These are phyloP conservation scores for Pseudogymnoascus sp. DNA, from an alignment of 2,329 filamentous ascomycete genomes.

Conservation along the genomic window DNA sequence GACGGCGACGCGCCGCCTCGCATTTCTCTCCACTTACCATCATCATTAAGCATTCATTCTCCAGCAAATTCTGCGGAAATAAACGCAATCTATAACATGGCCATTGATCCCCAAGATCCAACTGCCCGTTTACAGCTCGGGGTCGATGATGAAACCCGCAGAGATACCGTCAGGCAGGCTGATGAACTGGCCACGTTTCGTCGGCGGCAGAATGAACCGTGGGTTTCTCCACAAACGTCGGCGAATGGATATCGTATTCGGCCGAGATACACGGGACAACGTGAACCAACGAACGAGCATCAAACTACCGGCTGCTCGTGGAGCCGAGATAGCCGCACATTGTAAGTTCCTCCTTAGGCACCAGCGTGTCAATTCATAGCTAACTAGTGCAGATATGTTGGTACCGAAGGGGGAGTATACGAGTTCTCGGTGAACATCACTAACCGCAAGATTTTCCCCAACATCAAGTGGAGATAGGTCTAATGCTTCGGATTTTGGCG, in stretches of 20 bases:
- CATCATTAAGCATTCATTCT: constrained; percentile 22
- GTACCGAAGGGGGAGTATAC: constrained; percentile 66
- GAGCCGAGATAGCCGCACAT: constrained; percentile 51
- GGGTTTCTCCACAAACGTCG: constrained; percentile 11
- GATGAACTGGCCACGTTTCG: not conserved
- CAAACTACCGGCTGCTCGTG: constrained; percentile 55
- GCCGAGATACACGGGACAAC: constrained; percentile 19
- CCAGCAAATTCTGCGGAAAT: constrained; percentile 33
- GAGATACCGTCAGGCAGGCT: constrained; percentile 22
- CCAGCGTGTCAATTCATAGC: not conserved
- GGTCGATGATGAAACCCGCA: constrained; percentile 25
- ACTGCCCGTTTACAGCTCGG: constrained; percentile 23
- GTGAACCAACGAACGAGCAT: constrained; percentile 21
- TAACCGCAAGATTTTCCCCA: constrained; percentile 52
- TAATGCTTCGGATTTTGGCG: constrained; percentile 5
- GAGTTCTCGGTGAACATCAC: constrained; percentile 62
- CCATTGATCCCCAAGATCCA: constrained; percentile 19
- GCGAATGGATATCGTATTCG: no score
- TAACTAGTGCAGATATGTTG: constrained; percentile 45
- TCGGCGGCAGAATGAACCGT: constrained; percentile 12
- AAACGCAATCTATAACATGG: constrained; percentile 37
- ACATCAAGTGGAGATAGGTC: constrained; percentile 44
- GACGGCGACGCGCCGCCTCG: not conserved
- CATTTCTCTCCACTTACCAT: constrained; percentile 19
- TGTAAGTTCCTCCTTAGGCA: constrained; percentile 40